Conservation (phyloP, 192 early-diverging fungal genomes). For the Anaeromyces robustus region DNA sequence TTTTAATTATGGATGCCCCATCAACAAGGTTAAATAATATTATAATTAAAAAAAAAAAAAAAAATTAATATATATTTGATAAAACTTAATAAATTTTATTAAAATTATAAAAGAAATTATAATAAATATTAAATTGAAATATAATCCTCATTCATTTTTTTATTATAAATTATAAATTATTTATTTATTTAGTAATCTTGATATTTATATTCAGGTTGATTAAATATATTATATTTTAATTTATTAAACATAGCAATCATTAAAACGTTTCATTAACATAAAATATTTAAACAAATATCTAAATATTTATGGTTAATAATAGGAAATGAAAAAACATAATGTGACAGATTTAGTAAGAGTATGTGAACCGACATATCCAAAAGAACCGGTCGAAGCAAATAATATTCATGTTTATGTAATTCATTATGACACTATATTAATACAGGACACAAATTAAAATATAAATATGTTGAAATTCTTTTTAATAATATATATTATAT, state of each 20-base stretch:
- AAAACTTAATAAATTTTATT: neutral
- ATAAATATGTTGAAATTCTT: too few relatives aligned
- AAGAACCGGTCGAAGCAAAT: constrained; percentile 22
- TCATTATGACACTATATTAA: too few relatives aligned
- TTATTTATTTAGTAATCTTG: neutral
- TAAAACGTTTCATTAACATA: too few relatives aligned
- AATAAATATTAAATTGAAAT: too few relatives aligned
- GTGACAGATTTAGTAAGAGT: constrained; percentile 71
- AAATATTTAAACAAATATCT: too few relatives aligned
- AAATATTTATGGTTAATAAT: too few relatives aligned
- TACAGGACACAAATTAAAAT: too few relatives aligned
- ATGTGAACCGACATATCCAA: constrained; percentile 67
- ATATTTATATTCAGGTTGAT: neutral
- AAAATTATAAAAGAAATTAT: too few relatives aligned
- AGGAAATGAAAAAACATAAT: constrained; percentile 51
- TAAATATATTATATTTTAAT: constrained; percentile 1
- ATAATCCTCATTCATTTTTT: neutral
- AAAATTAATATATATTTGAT: neutral
- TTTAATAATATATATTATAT: too few relatives aligned
- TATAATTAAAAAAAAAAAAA: constrained; percentile 34
- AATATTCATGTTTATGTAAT: constrained; percentile 44
- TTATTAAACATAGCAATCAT: too few relatives aligned
- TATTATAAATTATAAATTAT: neutral
- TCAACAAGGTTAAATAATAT: constrained; percentile 18
- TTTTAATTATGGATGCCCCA: constrained; percentile 67